These are phyloP conservation scores for Rubroboletus pulcherrimus DNA, from an alignment of 768 basidiomycete species.

Conservation along the genomic window DNA sequence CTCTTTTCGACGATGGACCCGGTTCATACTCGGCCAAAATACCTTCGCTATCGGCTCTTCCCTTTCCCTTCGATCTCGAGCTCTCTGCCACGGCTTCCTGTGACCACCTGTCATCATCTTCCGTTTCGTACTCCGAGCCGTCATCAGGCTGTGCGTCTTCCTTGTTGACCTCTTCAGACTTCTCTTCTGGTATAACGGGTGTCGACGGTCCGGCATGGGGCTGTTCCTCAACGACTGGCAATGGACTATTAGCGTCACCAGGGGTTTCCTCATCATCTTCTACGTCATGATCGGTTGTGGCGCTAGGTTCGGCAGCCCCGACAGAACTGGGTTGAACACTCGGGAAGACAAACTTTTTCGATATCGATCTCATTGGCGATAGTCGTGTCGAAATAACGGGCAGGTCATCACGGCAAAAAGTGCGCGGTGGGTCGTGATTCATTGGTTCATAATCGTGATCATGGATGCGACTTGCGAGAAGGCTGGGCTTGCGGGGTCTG, in stretches of 20 bases:
- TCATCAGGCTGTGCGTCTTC: neutral
- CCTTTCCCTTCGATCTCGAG: constrained; percentile 26
- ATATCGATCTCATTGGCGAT: constrained; percentile 43
- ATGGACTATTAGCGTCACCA: neutral
- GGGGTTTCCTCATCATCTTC: constrained; percentile 2
- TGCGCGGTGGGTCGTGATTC: constrained; percentile 2
- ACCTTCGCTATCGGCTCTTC: constrained; percentile 18
- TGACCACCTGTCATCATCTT: constrained; percentile 23
- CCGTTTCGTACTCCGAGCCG: constrained; percentile 10
- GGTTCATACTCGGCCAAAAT: constrained; percentile 10
- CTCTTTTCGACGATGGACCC: constrained; percentile 4
- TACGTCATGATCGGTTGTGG: neutral
- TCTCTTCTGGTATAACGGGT: neutral
- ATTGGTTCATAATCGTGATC: constrained; percentile 2
- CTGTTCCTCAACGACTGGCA: neutral
- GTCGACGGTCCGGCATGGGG: constrained; percentile 2
- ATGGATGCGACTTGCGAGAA: constrained; percentile 10
- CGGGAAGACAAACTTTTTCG: constrained; percentile 54
- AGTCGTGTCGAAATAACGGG: constrained; percentile 44
- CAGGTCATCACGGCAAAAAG: constrained; percentile 25
- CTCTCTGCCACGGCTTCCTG: constrained; percentile 17
- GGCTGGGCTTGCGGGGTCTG: constrained; percentile 23
- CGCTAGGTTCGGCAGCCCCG: neutral
- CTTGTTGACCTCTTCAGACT: neutral
- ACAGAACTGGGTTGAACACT: constrained; percentile 3